phyloP scores from a whole-genome alignment of 2,329 filamentous ascomycete species.

The Penicillium hesseltinei region DNA sequence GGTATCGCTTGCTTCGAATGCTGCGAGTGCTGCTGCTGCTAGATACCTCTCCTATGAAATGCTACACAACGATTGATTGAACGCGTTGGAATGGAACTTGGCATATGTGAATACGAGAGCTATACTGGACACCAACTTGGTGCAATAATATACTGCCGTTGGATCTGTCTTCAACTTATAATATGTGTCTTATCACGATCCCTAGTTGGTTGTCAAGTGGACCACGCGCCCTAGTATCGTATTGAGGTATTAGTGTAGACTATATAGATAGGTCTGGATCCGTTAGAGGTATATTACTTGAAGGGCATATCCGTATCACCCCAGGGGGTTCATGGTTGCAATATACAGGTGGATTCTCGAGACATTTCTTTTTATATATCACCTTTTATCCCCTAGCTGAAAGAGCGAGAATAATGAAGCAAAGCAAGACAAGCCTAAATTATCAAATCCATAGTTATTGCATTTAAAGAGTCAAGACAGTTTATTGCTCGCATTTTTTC shows the following conservation, averaged over 20 bases:
- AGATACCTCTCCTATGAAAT: not conserved
- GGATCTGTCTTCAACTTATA: not conserved
- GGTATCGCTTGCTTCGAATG: conserved; percentile 10
- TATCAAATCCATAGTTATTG: not conserved
- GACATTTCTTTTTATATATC: not conserved
- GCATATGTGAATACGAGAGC: not conserved
- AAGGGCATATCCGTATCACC: not conserved
- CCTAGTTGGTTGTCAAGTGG: not conserved
- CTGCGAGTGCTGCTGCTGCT: conserved; percentile 13
- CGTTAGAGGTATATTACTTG: not conserved
- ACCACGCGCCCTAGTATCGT: not conserved
- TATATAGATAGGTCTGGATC: too few species aligned
- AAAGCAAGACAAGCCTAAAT: not conserved
- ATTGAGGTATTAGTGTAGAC: too few species aligned
- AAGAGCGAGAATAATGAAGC: not conserved
- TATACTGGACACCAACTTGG: not conserved
- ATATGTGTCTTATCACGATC: not conserved
- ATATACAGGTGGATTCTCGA: not conserved
- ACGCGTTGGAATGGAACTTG: not conserved
- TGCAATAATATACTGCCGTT: not conserved
- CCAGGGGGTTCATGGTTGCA: not conserved
- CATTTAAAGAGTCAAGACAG: not conserved
- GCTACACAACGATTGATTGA: not conserved
- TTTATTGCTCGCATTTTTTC: not conserved
- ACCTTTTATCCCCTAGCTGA: not conserved